Conservation (phyloP, 495 filamentous ascomycete genomes). For the Penicillium goetzii region DNA sequence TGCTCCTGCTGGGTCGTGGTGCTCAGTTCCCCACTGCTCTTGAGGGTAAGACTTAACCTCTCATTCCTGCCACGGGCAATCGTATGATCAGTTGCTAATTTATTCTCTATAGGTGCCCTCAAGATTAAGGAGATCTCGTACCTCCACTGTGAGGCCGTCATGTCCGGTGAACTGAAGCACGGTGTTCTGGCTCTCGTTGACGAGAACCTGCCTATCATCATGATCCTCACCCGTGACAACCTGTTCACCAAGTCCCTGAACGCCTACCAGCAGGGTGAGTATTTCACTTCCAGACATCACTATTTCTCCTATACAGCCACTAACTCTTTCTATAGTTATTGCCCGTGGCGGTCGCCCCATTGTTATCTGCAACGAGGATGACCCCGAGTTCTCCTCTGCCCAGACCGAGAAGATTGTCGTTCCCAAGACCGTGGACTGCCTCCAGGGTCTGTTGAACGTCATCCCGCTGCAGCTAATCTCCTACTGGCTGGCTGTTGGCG, state of each 20-base stretch:
- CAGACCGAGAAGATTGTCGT: slow-evolving; percentile 97
- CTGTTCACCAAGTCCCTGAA: slow-evolving; percentile 97
- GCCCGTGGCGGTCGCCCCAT: slow-evolving; percentile 93
- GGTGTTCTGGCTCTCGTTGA: slow-evolving; percentile 96
- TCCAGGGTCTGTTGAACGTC: slow-evolving; percentile 96
- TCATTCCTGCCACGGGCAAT: background rate
- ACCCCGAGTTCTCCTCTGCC: slow-evolving; percentile 84
- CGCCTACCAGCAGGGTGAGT: slow-evolving; percentile 93
- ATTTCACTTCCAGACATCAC: background rate
- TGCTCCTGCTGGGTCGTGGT: slow-evolving; percentile 90
- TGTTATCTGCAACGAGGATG: slow-evolving; percentile 92
- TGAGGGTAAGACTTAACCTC: slow-evolving; percentile 72
- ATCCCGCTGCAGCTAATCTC: slow-evolving; percentile 97
- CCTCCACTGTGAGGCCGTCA: slow-evolving; percentile 98
- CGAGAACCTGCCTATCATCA: slow-evolving; percentile 98
- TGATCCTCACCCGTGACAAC: slow-evolving; percentile 95
- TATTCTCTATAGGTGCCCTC: slow-evolving; percentile 62
- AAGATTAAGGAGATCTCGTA: slow-evolving; percentile 99
- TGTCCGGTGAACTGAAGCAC: slow-evolving; percentile 99
- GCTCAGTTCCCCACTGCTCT: slow-evolving; percentile 96
- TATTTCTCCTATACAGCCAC: background rate
- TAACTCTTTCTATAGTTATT: slow-evolving; percentile 62
- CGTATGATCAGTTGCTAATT: background rate
- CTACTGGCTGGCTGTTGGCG: slow-evolving; percentile 96
- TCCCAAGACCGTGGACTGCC: slow-evolving; percentile 89